Evolutionary conservation across 2,329 filamentous ascomycete genomes (phyloP).

Genomic region (Colletotrichum orbiculare): DNA sequence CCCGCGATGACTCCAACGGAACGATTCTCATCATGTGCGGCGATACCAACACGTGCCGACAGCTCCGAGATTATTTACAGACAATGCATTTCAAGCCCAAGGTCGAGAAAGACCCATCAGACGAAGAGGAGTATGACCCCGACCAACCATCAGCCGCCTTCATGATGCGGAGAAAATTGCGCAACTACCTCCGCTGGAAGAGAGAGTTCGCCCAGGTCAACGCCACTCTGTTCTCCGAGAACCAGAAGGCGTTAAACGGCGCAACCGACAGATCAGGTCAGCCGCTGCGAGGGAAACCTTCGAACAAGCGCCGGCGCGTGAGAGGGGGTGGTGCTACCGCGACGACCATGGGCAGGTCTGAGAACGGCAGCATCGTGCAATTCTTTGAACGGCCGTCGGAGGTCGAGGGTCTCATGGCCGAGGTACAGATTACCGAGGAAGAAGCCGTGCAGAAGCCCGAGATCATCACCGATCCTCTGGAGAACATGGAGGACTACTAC

Average conservation of each 20-base stretch:
- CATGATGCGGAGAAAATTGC: constrained; percentile 90
- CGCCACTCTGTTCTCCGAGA: constrained; percentile 80
- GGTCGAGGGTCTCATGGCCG: constrained; percentile 83
- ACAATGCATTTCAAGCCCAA: constrained; percentile 82
- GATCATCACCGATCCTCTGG: constrained; percentile 79
- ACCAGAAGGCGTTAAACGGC: constrained; percentile 79
- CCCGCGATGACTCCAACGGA: constrained; percentile 88
- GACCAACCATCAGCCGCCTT: constrained; percentile 79
- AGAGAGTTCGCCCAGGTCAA: constrained; percentile 88
- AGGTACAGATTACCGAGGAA: constrained; percentile 82
- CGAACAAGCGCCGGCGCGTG: constrained; percentile 87
- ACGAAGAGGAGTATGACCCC: constrained; percentile 59
- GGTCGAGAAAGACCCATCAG: constrained; percentile 51
- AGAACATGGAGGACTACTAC: constrained; percentile 93
- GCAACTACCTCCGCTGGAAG: constrained; percentile 92
- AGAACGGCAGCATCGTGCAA: constrained; percentile 79
- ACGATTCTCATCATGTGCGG: constrained; percentile 96
- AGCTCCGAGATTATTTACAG: constrained; percentile 90
- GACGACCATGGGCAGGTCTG: constrained; percentile 69
- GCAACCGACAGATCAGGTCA: constrained; percentile 66
- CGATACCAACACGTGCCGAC: constrained; percentile 85
- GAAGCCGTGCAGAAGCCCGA: constrained; percentile 82
- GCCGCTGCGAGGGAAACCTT: constrained; percentile 71
- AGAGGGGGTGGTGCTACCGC: constrained; percentile 79
- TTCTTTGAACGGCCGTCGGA: constrained; percentile 86